phyloP scores from a whole-genome alignment of 805 yeast genomes.

The Kregervanrija fluxuum region DNA sequence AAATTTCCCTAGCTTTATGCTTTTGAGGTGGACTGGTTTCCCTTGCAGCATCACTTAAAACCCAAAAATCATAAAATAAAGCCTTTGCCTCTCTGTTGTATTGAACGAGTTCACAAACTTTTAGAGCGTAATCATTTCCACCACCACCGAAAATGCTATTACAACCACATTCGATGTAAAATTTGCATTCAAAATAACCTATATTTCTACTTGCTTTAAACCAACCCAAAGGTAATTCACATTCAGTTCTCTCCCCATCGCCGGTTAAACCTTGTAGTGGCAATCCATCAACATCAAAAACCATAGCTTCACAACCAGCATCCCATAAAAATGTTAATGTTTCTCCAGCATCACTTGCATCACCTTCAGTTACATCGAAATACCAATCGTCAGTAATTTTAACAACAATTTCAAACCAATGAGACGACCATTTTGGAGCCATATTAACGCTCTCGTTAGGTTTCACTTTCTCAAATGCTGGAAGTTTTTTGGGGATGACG shows the following conservation, averaged over 20 bases:
- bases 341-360: slow-evolving; percentile 1
- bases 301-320: slow-evolving; percentile 76
- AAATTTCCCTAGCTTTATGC: slow-evolving; percentile 71
- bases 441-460: slow-evolving; percentile 56
- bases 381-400: slow-evolving; percentile 59
- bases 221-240: slow-evolving; percentile 55
- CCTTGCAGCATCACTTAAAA: slow-evolving; percentile 84
- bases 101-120: slow-evolving; percentile 67
- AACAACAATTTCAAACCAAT: slow-evolving; percentile 75
- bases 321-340: slow-evolving; percentile 46
- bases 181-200: slow-evolving; percentile 40
- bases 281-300: slow-evolving; percentile 57
- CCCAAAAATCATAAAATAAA: slow-evolving; percentile 75
- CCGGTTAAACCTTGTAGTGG: slow-evolving; percentile 84
- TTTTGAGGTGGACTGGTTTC: slow-evolving; percentile 83
- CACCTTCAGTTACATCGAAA: slow-evolving; percentile 44
- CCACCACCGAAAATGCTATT: slow-evolving; percentile 83
- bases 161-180: slow-evolving; percentile 85
- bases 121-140: slow-evolving; percentile 58
- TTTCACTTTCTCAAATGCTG: slow-evolving; percentile 46
- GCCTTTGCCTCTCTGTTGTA: slow-evolving; percentile 79
- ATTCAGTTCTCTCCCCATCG: slow-evolving; percentile 74
- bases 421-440: slow-evolving; percentile 97
- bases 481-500: slow-evolving; percentile 42
- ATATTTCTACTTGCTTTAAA: slow-evolving; percentile 16